Base-by-base conservation (phyloP, 2,329 filamentous ascomycete genomes). In the Monosporascus sp. region DNA sequence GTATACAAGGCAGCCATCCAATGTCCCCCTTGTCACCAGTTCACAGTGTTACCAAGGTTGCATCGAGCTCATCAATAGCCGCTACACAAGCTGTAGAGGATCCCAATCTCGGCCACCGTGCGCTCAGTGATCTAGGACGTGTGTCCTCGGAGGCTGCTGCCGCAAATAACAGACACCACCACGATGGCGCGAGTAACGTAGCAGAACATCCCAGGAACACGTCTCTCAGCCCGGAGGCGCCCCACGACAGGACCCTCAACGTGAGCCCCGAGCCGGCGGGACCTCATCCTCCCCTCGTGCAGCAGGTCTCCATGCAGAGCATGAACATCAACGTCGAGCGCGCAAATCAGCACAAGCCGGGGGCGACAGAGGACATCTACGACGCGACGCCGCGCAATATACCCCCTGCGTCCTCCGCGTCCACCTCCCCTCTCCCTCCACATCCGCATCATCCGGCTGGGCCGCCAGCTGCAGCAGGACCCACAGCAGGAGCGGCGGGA, bases 351-450 rank as follows among this genome's bases (percentile, higher is more conserved):
- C 50, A 53, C 17, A 47, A 28, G 7, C 48, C 55, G 18, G 53
- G 58, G 2, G 44, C 15, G 1, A 58, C 59, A 11, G 64, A 66
- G 5, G 66, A 68, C 31, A 64, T 68, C 7, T 68, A 69, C 43
- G 61, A 66, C 35, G 65, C 64, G 1, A 68, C 66, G 37, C 66
- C 67, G 2, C 51, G 65, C 28, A 58, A 44, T 17, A 35, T 53
- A 11, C 49, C 38, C 7, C 6, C 38, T 41, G 7, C 7, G 9
- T n/a, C 7, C 38, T 20, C 17, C 2, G 9, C 53, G 53, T 20
- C 18, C 51, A 8, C 38, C 17, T 41, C 38, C 17, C 38, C 38
- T 41, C 9, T 20, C 38, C 38, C 7, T 41, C 38, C 38, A 11
- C 38, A n/a, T 5, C 17, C 17, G 17, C 38, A 41, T 8, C 38